Evolutionary conservation across 768 basidiomycete genomes (phyloP), one percentile per base, ranked within the genome.

Genomic region (Daedaleopsis nitida): DNA sequence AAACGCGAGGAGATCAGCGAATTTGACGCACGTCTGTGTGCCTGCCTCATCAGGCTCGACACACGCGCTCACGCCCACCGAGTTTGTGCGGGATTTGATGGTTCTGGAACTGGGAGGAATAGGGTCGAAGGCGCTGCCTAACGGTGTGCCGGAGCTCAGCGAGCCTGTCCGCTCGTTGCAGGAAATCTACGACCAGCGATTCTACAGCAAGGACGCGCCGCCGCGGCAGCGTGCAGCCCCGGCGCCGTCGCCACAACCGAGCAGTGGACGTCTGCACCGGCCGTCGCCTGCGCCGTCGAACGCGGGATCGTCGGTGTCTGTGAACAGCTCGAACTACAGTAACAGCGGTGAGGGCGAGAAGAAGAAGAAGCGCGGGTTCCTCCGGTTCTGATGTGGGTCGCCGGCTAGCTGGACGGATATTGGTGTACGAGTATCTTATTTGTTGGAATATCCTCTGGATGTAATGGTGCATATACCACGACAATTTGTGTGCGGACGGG

Each of bases 31-130:
- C 8, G n/a, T 24, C 14, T 17, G 17, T 24, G 23, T 49, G 2
- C 47, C 24, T 21, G 47, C 23, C 21, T 49, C 52, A 13, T 37
- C 21, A 96, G 96, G 97, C 27, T 96, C 97, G 5, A 96, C 94
- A 6, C 94, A 98, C 72, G 78, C 87, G 10, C 68, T 88, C 56
- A 94, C 92, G 1, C 96, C 97, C 2, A 86, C 87, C 38, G 78
- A 85, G 27, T 96, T 97, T 71, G 77, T 96, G 51, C 88, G 90
- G 60, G 94, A 98, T 71, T 80, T 98, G 59, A 91, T 91, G 72
- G 86, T 89, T 19, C 80, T 99, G 16, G 94, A 94, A 47, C 78
- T 94, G 34, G 86, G 87, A n/a, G 95, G 96, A 8, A 84, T 91
- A 21, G 95, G 94, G 19, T 93, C 91, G 7, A 80, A 79, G 57